Base-by-base conservation (phyloP, 164 flowering plant genomes). In the Vitis rupestris region DNA sequence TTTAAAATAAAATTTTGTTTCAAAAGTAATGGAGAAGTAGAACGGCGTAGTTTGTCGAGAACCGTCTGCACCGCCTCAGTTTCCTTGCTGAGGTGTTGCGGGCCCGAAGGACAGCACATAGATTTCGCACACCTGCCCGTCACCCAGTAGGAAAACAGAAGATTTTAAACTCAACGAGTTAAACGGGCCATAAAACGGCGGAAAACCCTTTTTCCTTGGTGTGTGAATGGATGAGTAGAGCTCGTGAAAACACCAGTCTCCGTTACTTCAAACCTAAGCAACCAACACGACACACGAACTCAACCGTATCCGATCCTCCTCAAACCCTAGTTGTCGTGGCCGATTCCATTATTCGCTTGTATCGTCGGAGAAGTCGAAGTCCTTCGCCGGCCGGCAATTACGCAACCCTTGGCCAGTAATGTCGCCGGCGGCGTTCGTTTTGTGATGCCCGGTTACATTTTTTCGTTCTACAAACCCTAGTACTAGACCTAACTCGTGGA, bases 371-470 rank as follows among this genome's bases (percentile, higher is more conserved):
- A 37, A 37, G 4, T 37, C 44, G 44, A 37, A 37, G 44, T 37
- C 7, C 44, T 37, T 37, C 44, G 44, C 44, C 44, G 7, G 44
- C 44, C 44, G 44, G 44, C 37, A 37, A 16, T 69, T n/a, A 54
- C 67, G 61, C 63, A 66, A 44, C 50, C 60, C 4, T 12, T 16
- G 10, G 10, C 58, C 23, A 7, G 7, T 3, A 47, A 69, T 75
- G 76, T 55, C 78, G 65, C 76, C 76, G 58, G 72, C 71, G 70
- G 71, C 74, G 14, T 63, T 59, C n/a, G 75, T 65, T 1, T 49
- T 79, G 27, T 70, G 66, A 17, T 68, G 72, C 23, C 72, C 74
- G 59, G 52, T 65, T 4, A 48, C 31, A 5, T 17, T 11, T 37
- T 65, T 17, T 11, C 61, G 12, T 16, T 3, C 7, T 1, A 56